Conservation (phyloP, 1,284 basidiomycete genomes). For the Blastosporella zonata region DNA sequence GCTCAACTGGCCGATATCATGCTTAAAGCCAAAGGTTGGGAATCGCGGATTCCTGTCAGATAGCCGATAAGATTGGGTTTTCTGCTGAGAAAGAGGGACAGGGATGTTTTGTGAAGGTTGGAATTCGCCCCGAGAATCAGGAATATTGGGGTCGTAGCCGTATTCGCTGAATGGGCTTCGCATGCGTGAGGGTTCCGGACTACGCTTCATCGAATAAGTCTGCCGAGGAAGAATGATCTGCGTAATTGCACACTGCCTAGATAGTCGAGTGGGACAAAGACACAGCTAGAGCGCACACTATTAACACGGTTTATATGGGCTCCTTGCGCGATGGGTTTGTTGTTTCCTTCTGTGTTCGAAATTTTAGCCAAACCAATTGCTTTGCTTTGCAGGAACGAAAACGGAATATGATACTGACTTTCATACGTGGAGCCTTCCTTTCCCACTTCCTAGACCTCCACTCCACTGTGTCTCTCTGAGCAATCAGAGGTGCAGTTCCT, state of each 20-base stretch:
- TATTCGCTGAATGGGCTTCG: conserved; percentile 1
- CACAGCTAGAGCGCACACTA: neutral
- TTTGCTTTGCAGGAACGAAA: neutral
- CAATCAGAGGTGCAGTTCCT: too few relatives aligned
- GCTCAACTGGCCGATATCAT: conserved; percentile 1
- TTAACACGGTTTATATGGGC: neutral
- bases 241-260: neutral
- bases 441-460: neutral
- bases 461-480: too few relatives aligned
- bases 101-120: conserved; percentile 1
- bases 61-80: neutral
- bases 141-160: neutral
- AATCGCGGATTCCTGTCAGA: neutral
- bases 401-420: neutral
- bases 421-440: neutral
- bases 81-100: neutral
- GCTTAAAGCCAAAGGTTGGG: neutral
- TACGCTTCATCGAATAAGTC: neutral
- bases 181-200: neutral
- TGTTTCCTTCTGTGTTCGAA: neutral
- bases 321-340: neutral
- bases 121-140: conserved; percentile 1
- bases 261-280: neutral
- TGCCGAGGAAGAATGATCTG: neutral
- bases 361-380: neutral